Evolutionary conservation across 768 basidiomycete genomes (phyloP).

Genomic region (Suillus subalutaceus): DNA sequence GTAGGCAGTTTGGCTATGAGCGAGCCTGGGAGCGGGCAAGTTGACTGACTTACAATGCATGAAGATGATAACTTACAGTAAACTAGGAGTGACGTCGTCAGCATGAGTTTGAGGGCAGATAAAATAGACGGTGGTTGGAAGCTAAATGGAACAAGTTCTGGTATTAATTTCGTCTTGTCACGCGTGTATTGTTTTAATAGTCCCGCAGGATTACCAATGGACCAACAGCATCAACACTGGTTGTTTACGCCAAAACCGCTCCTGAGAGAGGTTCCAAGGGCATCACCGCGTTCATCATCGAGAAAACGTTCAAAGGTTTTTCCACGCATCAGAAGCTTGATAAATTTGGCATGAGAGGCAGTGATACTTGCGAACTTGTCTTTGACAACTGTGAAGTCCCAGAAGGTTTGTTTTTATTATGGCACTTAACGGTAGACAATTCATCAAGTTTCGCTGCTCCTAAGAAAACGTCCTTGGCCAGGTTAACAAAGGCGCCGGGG

Average conservation of each 20-base stretch:
- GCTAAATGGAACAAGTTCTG: slow-evolving; percentile 92
- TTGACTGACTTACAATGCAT: neutral
- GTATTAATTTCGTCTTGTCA: slow-evolving; percentile 39
- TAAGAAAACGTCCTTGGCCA: slow-evolving; percentile 84
- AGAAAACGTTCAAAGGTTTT: slow-evolving; percentile 81
- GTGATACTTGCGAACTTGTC: slow-evolving; percentile 91
- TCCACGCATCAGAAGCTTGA: slow-evolving; percentile 90
- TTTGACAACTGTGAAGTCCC: slow-evolving; percentile 92
- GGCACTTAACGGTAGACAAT: neutral
- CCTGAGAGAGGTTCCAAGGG: slow-evolving; percentile 81
- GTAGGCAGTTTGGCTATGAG: slow-evolving; percentile 95
- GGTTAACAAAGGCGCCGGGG: slow-evolving; percentile 77
- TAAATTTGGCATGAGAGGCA: slow-evolving; percentile 96
- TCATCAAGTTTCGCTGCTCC: slow-evolving; percentile 3
- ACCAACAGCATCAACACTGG: slow-evolving; percentile 84
- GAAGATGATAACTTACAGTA: slow-evolving; percentile 12
- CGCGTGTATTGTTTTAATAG: neutral
- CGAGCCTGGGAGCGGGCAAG: slow-evolving; percentile 78
- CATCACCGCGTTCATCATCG: slow-evolving; percentile 90
- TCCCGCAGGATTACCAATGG: slow-evolving; percentile 91
- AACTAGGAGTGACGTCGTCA: slow-evolving; percentile 84
- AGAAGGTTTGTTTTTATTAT: slow-evolving; percentile 55
- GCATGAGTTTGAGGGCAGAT: slow-evolving; percentile 85
- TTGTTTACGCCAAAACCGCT: slow-evolving; percentile 90
- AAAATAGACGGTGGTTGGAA: slow-evolving; percentile 76